Conservation (phyloP, 192 early-diverging fungal genomes). For the Backusella morwellensis region DNA sequence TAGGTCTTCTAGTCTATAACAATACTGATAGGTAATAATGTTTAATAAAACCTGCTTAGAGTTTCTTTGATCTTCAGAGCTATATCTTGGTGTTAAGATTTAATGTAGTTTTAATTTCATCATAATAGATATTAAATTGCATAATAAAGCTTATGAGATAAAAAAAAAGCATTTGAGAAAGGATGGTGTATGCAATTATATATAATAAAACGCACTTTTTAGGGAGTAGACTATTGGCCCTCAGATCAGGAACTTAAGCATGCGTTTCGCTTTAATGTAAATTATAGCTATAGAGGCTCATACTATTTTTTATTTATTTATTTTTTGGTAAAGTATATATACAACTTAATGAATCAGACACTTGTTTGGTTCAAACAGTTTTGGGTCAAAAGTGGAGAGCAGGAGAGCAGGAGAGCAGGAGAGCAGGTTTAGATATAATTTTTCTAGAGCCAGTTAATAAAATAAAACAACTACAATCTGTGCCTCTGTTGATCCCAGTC, state of each 20-base stretch:
- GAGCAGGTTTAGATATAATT: not conserved
- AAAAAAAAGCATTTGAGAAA: not conserved
- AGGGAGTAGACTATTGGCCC: not conserved
- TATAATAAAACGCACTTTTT: not conserved
- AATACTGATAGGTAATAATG: not conserved
- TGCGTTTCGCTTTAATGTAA: too few species aligned
- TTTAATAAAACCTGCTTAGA: not conserved
- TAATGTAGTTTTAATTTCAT: not conserved
- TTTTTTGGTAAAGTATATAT: not conserved
- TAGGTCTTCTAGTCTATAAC: not conserved
- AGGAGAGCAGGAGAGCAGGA: not conserved
- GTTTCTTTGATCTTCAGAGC: not conserved
- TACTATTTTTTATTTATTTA: too few species aligned
- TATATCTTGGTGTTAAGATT: not conserved
- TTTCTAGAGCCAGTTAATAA: not conserved
- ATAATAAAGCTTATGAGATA: not conserved
- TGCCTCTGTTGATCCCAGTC: not conserved
- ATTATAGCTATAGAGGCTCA: not conserved
- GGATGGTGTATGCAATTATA: not conserved
- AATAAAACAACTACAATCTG: not conserved
- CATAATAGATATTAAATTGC: not conserved
- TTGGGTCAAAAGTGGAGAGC: not conserved
- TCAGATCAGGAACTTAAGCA: not conserved
- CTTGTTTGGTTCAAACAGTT: not conserved
- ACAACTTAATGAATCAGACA: not conserved